Base-by-base conservation (phyloP, 495 filamentous ascomycete genomes). In the Thermochaetoides thermophila region DNA sequence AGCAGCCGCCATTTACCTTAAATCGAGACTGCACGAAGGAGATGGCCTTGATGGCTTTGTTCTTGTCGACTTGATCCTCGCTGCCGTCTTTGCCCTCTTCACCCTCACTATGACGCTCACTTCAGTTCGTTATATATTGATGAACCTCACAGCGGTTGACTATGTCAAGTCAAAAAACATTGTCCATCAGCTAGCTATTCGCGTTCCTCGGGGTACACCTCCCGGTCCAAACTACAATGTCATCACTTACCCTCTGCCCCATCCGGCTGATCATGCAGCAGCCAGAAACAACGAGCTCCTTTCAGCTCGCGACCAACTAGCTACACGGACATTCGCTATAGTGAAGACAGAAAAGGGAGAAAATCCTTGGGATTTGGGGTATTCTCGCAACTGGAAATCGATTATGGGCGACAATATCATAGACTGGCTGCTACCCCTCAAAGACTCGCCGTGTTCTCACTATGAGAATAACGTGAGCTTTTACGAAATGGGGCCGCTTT, bases 121-220 rank as follows among this genome's bases (percentile, higher is more conserved):
- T 22, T 78, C 78, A 1, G 38, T 78, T 7, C 73, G 82, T 42
- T 70, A 85, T 39, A 70, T 75, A 27, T 46, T 74, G 20, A 34
- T 62, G 17, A 93, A 92, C 44, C 58, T 78, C 25, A 87, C 83
- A 1, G 89, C 84, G 8, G 75, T 95, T 25, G 86, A 95, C 50
- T 74, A 76, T 31, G 52, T 92, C 13, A 71, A 64, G 21, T 63
- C 64, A 23, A 64, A 61, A 15, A 65, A 58, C 14, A 69, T 69
- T 21, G 71, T 79, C 9, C 78, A 81, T 57, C 71, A 73, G 16
- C 58, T 95, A 5, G 86, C 86, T 7, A 63, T 94, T 11, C 70
- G 73, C n/a, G 70, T 84, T 19, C 78, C 71, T 9, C 57, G 51
- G 13, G 60, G 43, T 40, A 69, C 43, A 40, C 61, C 40, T 27